Base-by-base conservation (phyloP, 2,329 filamentous ascomycete species). In the Epicoccum nigrum region DNA sequence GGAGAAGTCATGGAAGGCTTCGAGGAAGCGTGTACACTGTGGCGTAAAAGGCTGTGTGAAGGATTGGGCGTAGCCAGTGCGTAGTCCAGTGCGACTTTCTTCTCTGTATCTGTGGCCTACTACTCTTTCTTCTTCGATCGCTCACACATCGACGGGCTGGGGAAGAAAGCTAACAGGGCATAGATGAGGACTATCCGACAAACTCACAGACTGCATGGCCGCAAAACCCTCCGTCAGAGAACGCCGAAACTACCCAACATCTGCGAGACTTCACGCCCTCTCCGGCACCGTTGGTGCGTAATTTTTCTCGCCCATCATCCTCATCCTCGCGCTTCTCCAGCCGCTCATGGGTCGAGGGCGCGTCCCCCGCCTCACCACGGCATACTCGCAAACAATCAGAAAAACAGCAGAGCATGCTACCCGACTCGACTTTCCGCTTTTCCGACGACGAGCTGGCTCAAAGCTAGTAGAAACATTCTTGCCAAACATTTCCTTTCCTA, bases 1-100 rank as follows among this genome's bases (percentile, higher is more conserved):
- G 82, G 86, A 4, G 91, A 95, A 54, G 92, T 99, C 1, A 87
- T 97, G 27, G 87, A 88, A 37, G 94, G 94, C 0, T 97, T 99
- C 67, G 93, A 97, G 73, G 87, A 92, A 68, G 86, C 93, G 1
- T 97, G 92, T 75, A 87, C 92, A 50, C 83, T 85, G 49, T 94
- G 92, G 89, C 84, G 92, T 68, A 85, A 86, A 67, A 84, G 88
- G 60, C 76, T 96, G 39, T 81, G 92, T 35, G 71, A 72, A 45
- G 67, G 71, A 7, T 49, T 73, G 49, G 70, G 69, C 21, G 70
- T 71, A 25, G 69, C 69, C 39, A 71, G 67, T 69, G 69, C 68
- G 58, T 72, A 68, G 57, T 52, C 33, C 49, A 20, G 49, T 52
- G 49, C 49, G 49, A 13, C 25, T 33, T 35, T 28, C 38, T 44